Conservation (phyloP, 2,329 filamentous ascomycete genomes). For the Alternaria hordeiaustralica region DNA sequence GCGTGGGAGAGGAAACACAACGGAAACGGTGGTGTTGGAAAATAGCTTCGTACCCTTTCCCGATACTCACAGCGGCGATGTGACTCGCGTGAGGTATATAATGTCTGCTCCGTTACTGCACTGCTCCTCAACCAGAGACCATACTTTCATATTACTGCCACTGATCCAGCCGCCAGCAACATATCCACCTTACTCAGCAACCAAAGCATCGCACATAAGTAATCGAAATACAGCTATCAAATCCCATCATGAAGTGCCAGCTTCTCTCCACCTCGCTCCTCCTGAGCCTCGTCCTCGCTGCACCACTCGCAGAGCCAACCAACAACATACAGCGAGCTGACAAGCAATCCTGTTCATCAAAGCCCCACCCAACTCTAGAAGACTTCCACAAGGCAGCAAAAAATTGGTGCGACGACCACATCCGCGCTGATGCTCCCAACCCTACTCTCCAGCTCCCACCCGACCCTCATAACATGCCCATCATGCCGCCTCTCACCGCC, state of each 20-base stretch:
- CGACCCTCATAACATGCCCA: neutral
- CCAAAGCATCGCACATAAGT: neutral
- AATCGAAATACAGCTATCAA: neutral
- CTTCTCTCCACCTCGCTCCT: neutral
- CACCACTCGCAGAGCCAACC: neutral
- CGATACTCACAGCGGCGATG: neutral
- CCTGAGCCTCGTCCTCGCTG: neutral
- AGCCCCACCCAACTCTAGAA: neutral
- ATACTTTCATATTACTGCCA: neutral
- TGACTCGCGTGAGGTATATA: neutral
- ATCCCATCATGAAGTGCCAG: neutral
- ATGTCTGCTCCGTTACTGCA: neutral
- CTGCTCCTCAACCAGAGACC: neutral
- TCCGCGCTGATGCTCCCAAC: neutral
- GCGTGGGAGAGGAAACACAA: neutral
- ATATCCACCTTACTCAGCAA: neutral
- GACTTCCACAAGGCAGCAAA: neutral
- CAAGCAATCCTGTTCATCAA: neutral
- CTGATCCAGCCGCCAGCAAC: neutral
- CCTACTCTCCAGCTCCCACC: no score
- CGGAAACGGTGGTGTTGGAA: neutral
- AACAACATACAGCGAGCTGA: neutral
- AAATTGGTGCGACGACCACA: neutral
- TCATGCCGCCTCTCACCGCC: neutral
- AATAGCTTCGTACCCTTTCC: neutral